Conservation (phyloP, 495 filamentous ascomycete species). For the Cercophora samala region DNA sequence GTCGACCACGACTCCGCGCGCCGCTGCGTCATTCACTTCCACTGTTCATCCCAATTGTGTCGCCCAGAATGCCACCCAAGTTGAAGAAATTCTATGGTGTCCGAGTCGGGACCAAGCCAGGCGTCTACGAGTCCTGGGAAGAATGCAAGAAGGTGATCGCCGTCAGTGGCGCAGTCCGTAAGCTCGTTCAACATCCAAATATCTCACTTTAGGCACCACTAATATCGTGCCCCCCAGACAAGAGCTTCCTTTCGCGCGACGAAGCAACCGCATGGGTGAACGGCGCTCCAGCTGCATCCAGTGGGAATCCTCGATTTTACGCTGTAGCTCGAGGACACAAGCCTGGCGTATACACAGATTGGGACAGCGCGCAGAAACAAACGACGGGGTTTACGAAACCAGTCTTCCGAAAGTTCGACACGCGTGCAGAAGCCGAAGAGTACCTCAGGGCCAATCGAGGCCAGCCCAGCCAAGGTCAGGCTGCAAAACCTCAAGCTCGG, state of each 20-base stretch:
- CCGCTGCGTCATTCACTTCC: no score
- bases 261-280: constrained; percentile 77
- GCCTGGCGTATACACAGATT: constrained; percentile 89
- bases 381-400: constrained; percentile 74
- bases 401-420: constrained; percentile 78
- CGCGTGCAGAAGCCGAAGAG: constrained; percentile 65
- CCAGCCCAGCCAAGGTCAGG: constrained; percentile 35
- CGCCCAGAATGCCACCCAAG: constrained; percentile 15
- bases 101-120: constrained; percentile 68
- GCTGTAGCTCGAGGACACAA: constrained; percentile 75
- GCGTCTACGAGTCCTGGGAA: constrained; percentile 80
- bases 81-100: constrained; percentile 67
- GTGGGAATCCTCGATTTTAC: constrained; percentile 61
- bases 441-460: constrained; percentile 41
- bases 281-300: constrained; percentile 45
- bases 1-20: no score
- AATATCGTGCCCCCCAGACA: no score
- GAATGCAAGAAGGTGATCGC: constrained; percentile 78
- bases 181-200: background rate
- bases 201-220: no score
- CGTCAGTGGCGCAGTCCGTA: constrained; percentile 75
- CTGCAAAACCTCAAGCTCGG: constrained; percentile 27
- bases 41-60: no score
- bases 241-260: constrained; percentile 71
- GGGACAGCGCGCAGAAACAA: constrained; percentile 71